Evolutionary conservation across 2,329 filamentous ascomycete genomes (phyloP).

Genomic region (Talaromyces sp.): DNA sequence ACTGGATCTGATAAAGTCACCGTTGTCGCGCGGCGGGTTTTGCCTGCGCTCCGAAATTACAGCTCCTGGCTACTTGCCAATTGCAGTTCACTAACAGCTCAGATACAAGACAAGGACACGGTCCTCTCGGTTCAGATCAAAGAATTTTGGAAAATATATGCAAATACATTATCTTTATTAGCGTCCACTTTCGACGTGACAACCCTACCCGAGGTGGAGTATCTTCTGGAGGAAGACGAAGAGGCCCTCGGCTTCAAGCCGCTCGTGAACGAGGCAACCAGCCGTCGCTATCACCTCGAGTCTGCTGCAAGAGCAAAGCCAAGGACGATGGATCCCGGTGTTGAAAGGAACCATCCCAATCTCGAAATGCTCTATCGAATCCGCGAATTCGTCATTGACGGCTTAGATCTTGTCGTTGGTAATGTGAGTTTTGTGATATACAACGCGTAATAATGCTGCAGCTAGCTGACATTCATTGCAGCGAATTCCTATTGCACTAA

Average conservation of each 20-base stretch:
- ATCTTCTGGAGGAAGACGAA: constrained; percentile 64
- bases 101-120: constrained; percentile 46
- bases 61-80: constrained; percentile 62
- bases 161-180: constrained; percentile 56
- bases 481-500: constrained; percentile 45
- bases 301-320: constrained; percentile 44
- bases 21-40: constrained; percentile 54
- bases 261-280: constrained; percentile 46
- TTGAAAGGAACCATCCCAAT: constrained; percentile 52
- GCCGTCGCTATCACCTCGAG: constrained; percentile 48
- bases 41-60: constrained; percentile 62
- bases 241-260: constrained; percentile 63
- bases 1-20: constrained; percentile 48
- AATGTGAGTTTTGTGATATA: constrained; percentile 24
- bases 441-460: not conserved
- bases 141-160: constrained; percentile 62
- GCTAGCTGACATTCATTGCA: constrained; percentile 23
- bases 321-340: constrained; percentile 45
- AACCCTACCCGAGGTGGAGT: constrained; percentile 52
- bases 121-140: constrained; percentile 54
- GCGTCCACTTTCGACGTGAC: constrained; percentile 55
- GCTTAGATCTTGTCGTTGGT: constrained; percentile 52
- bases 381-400: constrained; percentile 58
- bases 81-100: constrained; percentile 49
- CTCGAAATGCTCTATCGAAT: constrained; percentile 64